These are phyloP conservation scores for Mycosphaerella sp. DNA, from an alignment of 2,329 filamentous ascomycete genomes.

Conservation along the genomic window DNA sequence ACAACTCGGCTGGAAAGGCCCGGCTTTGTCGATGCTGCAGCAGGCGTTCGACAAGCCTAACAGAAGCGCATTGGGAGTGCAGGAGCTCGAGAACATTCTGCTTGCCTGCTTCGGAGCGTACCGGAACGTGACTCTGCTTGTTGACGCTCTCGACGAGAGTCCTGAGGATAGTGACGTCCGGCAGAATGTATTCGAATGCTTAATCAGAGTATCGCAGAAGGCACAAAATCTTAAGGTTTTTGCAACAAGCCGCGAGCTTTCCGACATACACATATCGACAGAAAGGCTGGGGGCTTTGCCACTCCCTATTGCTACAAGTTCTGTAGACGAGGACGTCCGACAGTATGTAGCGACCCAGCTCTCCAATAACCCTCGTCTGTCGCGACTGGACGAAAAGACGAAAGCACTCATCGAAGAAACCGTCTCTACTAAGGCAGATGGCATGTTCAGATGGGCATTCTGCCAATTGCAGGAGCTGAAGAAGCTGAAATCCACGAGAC, in stretches of 20 bases:
- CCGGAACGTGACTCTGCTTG: conserved; percentile 27
- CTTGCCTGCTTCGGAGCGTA: conserved; percentile 12
- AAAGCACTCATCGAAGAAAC: conserved; percentile 20
- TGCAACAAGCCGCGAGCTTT: conserved; percentile 19
- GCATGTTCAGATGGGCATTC: conserved; percentile 29
- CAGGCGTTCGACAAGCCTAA: conserved; percentile 13
- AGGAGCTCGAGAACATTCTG: conserved; percentile 21
- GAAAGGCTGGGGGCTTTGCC: neutral
- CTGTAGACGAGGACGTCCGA: conserved; percentile 18
- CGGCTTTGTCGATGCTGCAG: conserved; percentile 16
- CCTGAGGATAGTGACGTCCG: conserved; percentile 14
- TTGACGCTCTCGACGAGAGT: conserved; percentile 36
- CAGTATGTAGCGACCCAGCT: conserved; percentile 14
- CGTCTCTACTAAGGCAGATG: conserved; percentile 21
- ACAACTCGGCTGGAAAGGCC: conserved; percentile 16
- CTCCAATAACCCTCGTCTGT: conserved; percentile 3
- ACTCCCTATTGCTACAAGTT: conserved; percentile 1
- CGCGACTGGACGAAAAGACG: conserved; percentile 12
- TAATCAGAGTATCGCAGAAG: conserved; percentile 13
- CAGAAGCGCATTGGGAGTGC: conserved; percentile 3
- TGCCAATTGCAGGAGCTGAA: conserved; percentile 27
- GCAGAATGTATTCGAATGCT: conserved; percentile 9
- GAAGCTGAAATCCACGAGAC: conserved; percentile 18
- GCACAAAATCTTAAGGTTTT: conserved; percentile 18
- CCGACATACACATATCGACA: conserved; percentile 14